Conservation (phyloP, 2,329 filamentous ascomycete species). For the Diaporthe eres region DNA sequence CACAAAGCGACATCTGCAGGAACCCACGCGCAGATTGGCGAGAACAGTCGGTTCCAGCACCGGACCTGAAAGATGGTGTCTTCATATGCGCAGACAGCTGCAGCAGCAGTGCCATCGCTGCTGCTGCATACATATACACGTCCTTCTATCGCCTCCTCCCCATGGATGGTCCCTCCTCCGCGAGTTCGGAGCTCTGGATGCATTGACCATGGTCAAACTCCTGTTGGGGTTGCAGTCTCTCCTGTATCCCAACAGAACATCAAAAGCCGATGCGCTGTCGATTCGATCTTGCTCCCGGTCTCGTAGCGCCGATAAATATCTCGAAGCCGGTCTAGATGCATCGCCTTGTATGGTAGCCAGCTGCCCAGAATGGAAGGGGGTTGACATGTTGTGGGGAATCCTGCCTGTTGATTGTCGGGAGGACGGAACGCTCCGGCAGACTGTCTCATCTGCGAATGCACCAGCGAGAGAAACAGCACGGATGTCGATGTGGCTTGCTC, state of each 20-base stretch:
- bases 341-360: neutral
- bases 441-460: neutral
- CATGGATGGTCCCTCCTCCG: constrained; percentile 1
- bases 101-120: constrained; percentile 13
- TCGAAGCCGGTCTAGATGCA: neutral
- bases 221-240: constrained; percentile 21
- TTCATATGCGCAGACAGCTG: constrained; percentile 23
- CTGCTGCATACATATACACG: constrained; percentile 8
- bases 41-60: neutral
- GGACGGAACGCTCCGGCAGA: neutral
- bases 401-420: neutral
- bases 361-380: neutral
- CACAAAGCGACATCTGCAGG: constrained; percentile 24
- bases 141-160: neutral
- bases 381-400: neutral
- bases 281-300: neutral
- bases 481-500: constrained; percentile 20
- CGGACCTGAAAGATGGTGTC: constrained; percentile 16
- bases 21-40: constrained; percentile 30
- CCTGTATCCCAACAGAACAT: constrained; percentile 12
- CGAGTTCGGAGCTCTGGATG: constrained; percentile 18
- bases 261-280: neutral
- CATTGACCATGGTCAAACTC: constrained; percentile 11
- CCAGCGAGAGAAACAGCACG: neutral
- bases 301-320: neutral